phyloP scores from a whole-genome alignment of 2,329 filamentous ascomycete genomes.

The Pseudogymnoascus verrucosus region DNA sequence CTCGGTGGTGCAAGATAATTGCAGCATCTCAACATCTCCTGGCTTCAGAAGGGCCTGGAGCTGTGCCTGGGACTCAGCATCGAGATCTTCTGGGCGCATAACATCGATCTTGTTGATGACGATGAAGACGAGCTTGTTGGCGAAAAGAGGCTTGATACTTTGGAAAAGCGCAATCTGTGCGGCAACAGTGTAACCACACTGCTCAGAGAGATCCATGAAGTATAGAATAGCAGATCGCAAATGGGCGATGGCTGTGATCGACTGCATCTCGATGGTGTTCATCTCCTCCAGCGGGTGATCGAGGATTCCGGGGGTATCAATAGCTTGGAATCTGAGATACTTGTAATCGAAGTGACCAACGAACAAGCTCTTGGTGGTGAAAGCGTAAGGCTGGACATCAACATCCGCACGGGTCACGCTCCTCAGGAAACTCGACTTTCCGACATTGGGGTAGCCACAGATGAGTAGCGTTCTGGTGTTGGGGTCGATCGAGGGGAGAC shows the following conservation, averaged over 20 bases:
- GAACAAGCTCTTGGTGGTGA: conserved; percentile 95
- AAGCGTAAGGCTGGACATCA: conserved; percentile 94
- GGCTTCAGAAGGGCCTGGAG: conserved; percentile 75
- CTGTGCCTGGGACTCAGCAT: conserved; percentile 67
- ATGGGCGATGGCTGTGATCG: conserved; percentile 95
- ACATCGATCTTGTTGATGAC: conserved; percentile 99
- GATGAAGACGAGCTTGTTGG: conserved; percentile 94
- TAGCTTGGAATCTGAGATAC: conserved; percentile 81
- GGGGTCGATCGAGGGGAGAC: conserved; percentile 96
- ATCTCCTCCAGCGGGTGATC: conserved; percentile 98
- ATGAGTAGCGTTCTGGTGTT: conserved; percentile 95
- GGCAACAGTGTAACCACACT: conserved; percentile 88
- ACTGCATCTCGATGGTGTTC: conserved; percentile 99
- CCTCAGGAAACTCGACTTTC: conserved; percentile 92
- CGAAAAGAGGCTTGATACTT: conserved; percentile 93
- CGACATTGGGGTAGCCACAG: conserved; percentile 94
- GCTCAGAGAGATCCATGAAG: conserved; percentile 96
- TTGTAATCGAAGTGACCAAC: conserved; percentile 98
- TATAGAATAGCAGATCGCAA: conserved; percentile 91
- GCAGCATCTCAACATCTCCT: conserved; percentile 84
- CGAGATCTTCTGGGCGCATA: conserved; percentile 76
- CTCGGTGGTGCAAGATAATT: conserved; percentile 89
- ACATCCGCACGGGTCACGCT: conserved; percentile 92
- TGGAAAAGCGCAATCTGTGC: conserved; percentile 93
- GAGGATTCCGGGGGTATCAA: conserved; percentile 96